These are phyloP conservation scores for Suillus weaverae DNA, from an alignment of 768 basidiomycete species.

Conservation along the genomic window DNA sequence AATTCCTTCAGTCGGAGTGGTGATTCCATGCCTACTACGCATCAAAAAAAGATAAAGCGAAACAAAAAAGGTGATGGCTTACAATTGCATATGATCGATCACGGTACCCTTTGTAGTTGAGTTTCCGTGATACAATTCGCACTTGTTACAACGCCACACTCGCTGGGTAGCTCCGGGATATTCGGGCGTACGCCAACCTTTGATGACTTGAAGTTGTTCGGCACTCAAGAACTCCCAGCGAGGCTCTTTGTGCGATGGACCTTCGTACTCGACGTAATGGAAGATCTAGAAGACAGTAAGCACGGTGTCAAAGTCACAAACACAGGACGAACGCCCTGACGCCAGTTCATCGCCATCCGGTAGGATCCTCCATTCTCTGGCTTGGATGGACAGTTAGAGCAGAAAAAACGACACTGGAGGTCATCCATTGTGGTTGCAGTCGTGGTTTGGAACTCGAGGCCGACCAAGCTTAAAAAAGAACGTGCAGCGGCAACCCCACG, in stretches of 20 bases:
- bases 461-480: not conserved
- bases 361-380: not conserved
- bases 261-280: not conserved
- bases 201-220: not conserved
- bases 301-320: not conserved
- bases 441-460: not conserved
- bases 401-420: not conserved
- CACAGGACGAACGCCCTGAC: not conserved
- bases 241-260: not conserved
- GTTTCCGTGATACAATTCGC: not conserved
- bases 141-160: not conserved
- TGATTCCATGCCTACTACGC: not conserved
- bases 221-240: not conserved
- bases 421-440: not conserved
- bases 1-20: not conserved
- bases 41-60: not conserved
- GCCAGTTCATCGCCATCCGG: not conserved
- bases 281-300: constrained; percentile 1
- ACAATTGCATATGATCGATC: not conserved
- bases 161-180: not conserved
- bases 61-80: not conserved
- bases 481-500: not conserved
- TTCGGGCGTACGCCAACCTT: not conserved
- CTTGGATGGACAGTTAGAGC: not conserved
- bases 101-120: not conserved